phyloP scores from a whole-genome alignment of 805 yeast species.

The Maudiozyma pseudohumilis region DNA sequence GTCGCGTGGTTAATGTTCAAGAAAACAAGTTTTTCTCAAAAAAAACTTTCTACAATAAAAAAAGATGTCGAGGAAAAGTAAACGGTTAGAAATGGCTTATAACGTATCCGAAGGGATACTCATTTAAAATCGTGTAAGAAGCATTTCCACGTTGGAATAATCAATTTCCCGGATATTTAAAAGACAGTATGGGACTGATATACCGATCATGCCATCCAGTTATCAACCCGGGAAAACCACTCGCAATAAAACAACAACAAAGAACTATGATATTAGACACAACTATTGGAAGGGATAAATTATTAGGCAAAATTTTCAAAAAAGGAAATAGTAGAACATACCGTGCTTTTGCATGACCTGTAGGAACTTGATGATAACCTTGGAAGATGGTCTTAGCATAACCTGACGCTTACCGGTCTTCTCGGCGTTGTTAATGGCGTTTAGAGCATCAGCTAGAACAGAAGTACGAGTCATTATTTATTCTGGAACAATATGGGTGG shows the following conservation, averaged over 20 bases:
- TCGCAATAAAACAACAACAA: neutral
- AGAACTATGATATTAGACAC: neutral
- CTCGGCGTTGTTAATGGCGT: conserved; percentile 97
- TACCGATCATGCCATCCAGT: conserved; percentile 90
- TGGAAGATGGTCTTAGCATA: conserved; percentile 93
- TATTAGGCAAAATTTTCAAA: neutral
- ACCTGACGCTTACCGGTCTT: conserved; percentile 99
- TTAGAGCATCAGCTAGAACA: conserved; percentile 96
- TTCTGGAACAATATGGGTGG: neutral
- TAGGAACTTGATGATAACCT: conserved; percentile 92
- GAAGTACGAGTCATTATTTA: conserved; percentile 92
- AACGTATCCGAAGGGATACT: neutral
- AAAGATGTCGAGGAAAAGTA: conserved; percentile 55
- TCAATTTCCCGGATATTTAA: conserved; percentile 89
- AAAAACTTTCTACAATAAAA: neutral
- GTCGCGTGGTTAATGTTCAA: neutral
- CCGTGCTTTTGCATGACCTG: conserved; percentile 97
- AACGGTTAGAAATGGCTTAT: conserved; percentile 37
- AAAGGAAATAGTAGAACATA: conserved; percentile 14
- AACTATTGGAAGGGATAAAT: neutral
- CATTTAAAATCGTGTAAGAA: conserved; percentile 54
- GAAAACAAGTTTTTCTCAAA: neutral
- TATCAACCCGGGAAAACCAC: conserved; percentile 71
- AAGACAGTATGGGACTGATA: conserved; percentile 88
- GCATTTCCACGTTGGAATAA: conserved; percentile 37